Evolutionary conservation across 345 rosid genomes (phyloP).

Genomic region (Theobroma cacao): DNA sequence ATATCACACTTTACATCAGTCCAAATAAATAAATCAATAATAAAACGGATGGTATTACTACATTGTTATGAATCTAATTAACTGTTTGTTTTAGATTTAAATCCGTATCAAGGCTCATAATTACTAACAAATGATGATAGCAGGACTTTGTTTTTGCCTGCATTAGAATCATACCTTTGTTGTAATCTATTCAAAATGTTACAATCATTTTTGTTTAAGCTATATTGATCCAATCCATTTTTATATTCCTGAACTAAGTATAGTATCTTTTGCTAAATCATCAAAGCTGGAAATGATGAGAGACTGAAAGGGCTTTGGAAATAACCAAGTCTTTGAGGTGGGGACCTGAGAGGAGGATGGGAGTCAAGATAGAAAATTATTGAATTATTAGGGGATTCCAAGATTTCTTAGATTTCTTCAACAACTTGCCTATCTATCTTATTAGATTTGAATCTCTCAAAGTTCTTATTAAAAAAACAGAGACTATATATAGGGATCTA

Average conservation of each 20-base stretch:
- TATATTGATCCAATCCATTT: no score
- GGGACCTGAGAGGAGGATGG: neutral
- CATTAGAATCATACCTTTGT: conserved; percentile 8
- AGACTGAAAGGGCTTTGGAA: neutral
- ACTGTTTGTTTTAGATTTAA: neutral
- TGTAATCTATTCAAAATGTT: neutral
- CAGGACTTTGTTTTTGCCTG: neutral
- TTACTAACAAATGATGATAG: neutral
- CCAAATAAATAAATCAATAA: neutral
- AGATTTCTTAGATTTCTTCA: no score
- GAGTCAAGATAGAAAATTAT: neutral
- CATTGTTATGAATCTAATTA: neutral
- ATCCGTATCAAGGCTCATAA: neutral
- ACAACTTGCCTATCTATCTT: no score
- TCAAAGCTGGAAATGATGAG: neutral
- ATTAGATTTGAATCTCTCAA: no score
- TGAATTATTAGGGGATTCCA: no score
- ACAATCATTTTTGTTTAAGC: neutral
- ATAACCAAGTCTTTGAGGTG: neutral
- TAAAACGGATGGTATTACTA: neutral
- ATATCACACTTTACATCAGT: neutral
- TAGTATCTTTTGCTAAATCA: neutral
- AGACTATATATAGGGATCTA: no score
- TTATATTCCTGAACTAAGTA: neutral
- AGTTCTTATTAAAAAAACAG: no score